Conservation (phyloP, 192 early-diverging fungal genomes). For the Dimargaris xerosporica region DNA sequence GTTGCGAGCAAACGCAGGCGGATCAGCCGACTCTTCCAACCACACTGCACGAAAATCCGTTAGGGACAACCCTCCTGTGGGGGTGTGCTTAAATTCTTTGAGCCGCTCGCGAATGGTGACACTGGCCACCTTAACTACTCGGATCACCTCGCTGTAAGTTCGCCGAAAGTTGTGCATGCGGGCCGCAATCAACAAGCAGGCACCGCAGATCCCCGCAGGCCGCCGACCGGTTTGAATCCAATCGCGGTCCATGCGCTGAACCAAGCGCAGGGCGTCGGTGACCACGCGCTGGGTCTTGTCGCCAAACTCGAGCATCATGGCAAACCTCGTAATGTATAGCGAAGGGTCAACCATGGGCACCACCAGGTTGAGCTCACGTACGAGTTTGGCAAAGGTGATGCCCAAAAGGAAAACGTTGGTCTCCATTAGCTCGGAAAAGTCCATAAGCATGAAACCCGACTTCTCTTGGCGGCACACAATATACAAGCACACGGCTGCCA, state of each 20-base stretch:
- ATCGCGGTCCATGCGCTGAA: conserved; percentile 82
- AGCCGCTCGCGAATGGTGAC: conserved; percentile 66
- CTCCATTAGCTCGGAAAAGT: conserved; percentile 78
- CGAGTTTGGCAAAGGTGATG: conserved; percentile 62
- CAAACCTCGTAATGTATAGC: conserved; percentile 84
- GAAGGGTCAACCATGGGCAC: conserved; percentile 80
- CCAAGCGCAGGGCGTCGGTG: conserved; percentile 63
- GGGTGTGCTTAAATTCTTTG: conserved; percentile 67
- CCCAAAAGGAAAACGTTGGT: conserved; percentile 82
- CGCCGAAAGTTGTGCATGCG: conserved; percentile 81
- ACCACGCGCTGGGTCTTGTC: conserved; percentile 64
- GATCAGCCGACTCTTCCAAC: conserved; percentile 69
- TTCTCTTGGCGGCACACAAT: conserved; percentile 77
- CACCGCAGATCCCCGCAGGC: conserved; percentile 90
- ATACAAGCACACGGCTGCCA: conserved; percentile 83
- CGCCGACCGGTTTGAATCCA: conserved; percentile 84
- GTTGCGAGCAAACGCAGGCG: conserved; percentile 60
- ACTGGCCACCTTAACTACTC: conserved; percentile 81
- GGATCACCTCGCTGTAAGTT: conserved; percentile 67
- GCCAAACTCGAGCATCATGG: conserved; percentile 77
- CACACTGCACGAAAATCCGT: conserved; percentile 67
- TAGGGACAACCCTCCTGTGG: conserved; percentile 57
- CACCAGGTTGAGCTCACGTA: conserved; percentile 40
- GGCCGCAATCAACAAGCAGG: conserved; percentile 74
- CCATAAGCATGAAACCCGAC: conserved; percentile 83